Evolutionary conservation across 352 stramenopile species (phyloP), one percentile per base, ranked within the genome.

Genomic region (Lagenidium giganteum): DNA sequence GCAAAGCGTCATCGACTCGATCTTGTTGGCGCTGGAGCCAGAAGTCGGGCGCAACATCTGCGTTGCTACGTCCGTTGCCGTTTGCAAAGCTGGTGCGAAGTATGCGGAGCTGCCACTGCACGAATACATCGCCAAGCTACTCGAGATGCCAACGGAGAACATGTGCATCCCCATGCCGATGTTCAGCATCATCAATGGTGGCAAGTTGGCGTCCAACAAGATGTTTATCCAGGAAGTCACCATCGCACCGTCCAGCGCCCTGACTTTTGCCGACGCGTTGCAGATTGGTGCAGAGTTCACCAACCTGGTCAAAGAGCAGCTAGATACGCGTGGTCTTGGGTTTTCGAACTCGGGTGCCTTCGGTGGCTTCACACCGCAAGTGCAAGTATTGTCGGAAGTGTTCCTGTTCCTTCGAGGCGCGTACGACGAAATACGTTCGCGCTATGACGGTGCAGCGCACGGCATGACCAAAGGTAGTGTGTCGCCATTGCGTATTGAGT

Each of bases 181-280:
- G 5, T 75, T 86, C 8, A 82, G 67, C 26, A 37, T 86, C 25
- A 41, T 80, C n/a, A 81, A 86, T 23, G 69, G 63, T 13, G 69
- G 67, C 20, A 63, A 48, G 20, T 64, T 65, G 36, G 66, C 59
- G 29, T 76, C 70, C 16, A 82, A 74, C 52, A 78, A 82, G 33
- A 54, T 84, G 2, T 73, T 62, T 26, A 49, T 52, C 3, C 67
- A 83, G 35, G 73, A 86, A 22, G 52, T 86, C 4, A 28, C 79
- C 11, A 31, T 83, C 29, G 47, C 42, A 0, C 73, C 73, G 1
- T 57, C 54, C 3, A 77, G 65, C 29, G 68, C 65, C 7, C 38
- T 25, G 20, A 81, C 32, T 24, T 83, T 80, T 30, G 54, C 55
- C 12, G 68, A 82, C 38, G 70, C 73, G 3, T 41, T 80, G n/a